Base-by-base conservation (phyloP, 441 rosid genomes). In the Rhodomyrtus psidioides region DNA sequence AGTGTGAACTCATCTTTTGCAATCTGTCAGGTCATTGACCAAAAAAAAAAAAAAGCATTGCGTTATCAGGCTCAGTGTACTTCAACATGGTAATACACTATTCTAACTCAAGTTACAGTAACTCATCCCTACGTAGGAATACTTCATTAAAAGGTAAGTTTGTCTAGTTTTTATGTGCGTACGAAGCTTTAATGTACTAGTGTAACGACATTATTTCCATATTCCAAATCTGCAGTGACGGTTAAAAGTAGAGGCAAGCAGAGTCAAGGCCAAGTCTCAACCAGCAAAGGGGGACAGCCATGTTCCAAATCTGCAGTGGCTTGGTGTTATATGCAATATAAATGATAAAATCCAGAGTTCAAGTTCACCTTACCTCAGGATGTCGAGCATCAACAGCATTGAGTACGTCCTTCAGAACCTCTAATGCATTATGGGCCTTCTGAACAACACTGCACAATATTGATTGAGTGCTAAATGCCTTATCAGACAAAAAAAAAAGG, bases 1-100 rank as follows among this genome's bases (percentile, higher is more conserved):
- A 97, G 97, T 70, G 98, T 95, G 89, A 97, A 96, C 92, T 97
- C 98, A 85, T 95, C 97, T 90, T 90, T 94, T 53, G 93, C 99
- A 84, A 91, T 98, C 99, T 96, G 88, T 88, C 87, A 90, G 34
- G 87, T 84, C 75, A 87, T 82, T 2, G 49, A 70, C 79, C 39
- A 39, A 21, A 70, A 39, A 65, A 70, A 70, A 39, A 39, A 65
- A 34, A 62, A 34, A 34, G 49, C 79, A 70, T 39, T 70, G 79
- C 49, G 23, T 70, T 44, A 10, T 70, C 51, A 21, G 79, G 79
- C 46, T 70, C 79, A 70, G n/a, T 70, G 79, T 15, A 70, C 51
- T 39, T 70, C 51, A 39, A 39, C n/a, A 39, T 70, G 49, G n/a
- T 42, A 39, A 70, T 21, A 70, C 49, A 39, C 15, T 70, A 70